A percentile compares a stretch with the other conserved stretches of the same genome.
phyloP scores from a whole-genome alignment of 2,329 filamentous ascomycete species.

The Hyphodiscus sp. region DNA sequence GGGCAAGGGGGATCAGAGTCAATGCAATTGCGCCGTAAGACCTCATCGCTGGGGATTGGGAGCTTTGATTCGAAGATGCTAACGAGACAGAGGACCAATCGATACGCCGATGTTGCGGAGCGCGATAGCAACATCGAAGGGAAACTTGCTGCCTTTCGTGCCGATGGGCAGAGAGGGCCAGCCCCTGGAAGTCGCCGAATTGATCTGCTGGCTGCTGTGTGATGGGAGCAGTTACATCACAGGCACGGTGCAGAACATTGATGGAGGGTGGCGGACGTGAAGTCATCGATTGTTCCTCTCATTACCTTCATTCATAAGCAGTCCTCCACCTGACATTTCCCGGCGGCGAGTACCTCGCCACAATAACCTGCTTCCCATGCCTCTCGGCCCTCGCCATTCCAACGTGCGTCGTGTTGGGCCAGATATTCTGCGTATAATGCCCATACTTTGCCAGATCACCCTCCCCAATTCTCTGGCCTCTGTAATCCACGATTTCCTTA shows the following conservation, averaged over 20 bases:
- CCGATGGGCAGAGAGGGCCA: constrained; percentile 15
- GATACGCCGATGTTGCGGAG: too few relatives aligned
- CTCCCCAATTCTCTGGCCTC: constrained; percentile 3
- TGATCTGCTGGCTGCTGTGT: constrained; percentile 8
- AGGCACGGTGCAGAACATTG: constrained; percentile 4
- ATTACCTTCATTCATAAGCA: too few relatives aligned
- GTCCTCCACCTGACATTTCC: background rate
- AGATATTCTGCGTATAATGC: constrained; percentile 10
- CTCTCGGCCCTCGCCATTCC: constrained; percentile 7
- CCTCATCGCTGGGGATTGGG: constrained; percentile 5
- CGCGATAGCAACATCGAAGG: too few relatives aligned
- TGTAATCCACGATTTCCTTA: constrained; percentile 4
- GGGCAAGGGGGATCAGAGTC: constrained; percentile 9
- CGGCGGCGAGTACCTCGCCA: constrained; percentile 5
- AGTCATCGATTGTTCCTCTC: too few relatives aligned
- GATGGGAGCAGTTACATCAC: constrained; percentile 4
- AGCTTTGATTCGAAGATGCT: too few relatives aligned
- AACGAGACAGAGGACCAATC: too few relatives aligned
- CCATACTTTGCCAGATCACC: constrained; percentile 5
- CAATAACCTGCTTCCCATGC: constrained; percentile 2
- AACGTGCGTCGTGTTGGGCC: constrained; percentile 3
- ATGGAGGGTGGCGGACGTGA: constrained; percentile 1
- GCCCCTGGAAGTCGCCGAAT: constrained; percentile 26
- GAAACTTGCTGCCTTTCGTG: too few relatives aligned
- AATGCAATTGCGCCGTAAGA: constrained; percentile 14